phyloP scores from a whole-genome alignment of 352 stramenopile species.

The Phytophthora ohioensis region DNA sequence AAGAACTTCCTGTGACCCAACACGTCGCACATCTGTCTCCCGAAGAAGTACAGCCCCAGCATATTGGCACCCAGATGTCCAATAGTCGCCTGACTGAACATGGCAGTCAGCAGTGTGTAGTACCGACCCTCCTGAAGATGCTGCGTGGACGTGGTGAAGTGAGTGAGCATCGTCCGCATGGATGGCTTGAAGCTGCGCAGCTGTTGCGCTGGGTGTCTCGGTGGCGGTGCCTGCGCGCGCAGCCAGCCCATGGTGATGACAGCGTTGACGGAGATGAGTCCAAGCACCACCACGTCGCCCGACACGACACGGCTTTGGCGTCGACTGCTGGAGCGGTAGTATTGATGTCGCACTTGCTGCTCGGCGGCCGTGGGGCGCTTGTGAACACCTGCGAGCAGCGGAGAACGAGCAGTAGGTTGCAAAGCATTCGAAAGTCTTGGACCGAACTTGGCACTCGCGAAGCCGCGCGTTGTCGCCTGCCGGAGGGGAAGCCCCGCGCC shows the following conservation, averaged over 20 bases:
- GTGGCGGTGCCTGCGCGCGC: constrained; percentile 52
- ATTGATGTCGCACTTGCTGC: constrained; percentile 35
- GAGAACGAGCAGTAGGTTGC: constrained; percentile 15
- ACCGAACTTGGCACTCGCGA: constrained; percentile 15
- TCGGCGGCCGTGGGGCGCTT: constrained; percentile 8
- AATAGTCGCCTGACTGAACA: constrained; percentile 74
- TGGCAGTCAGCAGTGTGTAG: constrained; percentile 78
- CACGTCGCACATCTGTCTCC: constrained; percentile 71
- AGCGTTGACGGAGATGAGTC: constrained; percentile 64
- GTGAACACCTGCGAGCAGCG: constrained; percentile 2
- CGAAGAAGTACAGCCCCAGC: constrained; percentile 83
- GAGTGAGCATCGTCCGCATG: constrained; percentile 66
- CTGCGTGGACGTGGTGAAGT: constrained; percentile 81
- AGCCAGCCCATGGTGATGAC: constrained; percentile 71
- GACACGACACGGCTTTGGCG: constrained; percentile 33
- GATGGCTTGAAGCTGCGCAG: constrained; percentile 37
- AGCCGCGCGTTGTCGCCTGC: constrained; percentile 15
- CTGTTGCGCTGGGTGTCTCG: constrained; percentile 36
- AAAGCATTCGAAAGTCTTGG: constrained; percentile 19
- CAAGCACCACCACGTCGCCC: constrained; percentile 56
- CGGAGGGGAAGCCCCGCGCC: constrained; percentile 5
- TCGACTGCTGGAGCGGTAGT: constrained; percentile 36
- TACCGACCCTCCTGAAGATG: constrained; percentile 69
- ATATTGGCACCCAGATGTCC: constrained; percentile 78
- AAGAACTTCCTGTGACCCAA: constrained; percentile 75